These are phyloP conservation scores for Chalara sp. DNA, from an alignment of 2,329 filamentous ascomycete species.

Conservation along the genomic window DNA sequence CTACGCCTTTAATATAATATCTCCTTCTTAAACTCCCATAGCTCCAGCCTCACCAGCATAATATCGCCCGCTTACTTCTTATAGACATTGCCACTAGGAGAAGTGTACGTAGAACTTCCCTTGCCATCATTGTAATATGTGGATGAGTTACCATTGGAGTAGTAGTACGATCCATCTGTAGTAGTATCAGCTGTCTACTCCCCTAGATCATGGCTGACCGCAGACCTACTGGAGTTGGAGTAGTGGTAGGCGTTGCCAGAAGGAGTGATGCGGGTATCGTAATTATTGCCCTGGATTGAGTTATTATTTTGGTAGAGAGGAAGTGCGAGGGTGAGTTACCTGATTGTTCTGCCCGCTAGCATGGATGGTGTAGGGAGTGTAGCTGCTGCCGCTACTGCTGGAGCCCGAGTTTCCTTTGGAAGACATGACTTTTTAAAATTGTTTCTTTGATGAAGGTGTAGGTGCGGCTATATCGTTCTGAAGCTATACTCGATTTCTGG, in stretches of 20 bases:
- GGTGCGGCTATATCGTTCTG: no score
- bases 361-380: constrained; percentile 31
- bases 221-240: constrained; percentile 25
- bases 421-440: neutral
- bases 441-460: no score
- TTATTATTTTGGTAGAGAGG: neutral
- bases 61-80: constrained; percentile 14
- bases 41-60: no score
- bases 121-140: constrained; percentile 60
- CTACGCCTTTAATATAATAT: no score
- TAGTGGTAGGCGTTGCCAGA: neutral
- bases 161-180: constrained; percentile 59
- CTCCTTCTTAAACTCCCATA: no score
- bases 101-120: constrained; percentile 54
- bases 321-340: constrained; percentile 30
- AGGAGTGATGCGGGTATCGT: neutral
- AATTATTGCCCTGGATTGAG: neutral
- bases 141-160: constrained; percentile 61
- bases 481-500: no score
- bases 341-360: constrained; percentile 52
- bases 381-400: constrained; percentile 7
- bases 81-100: constrained; percentile 37
- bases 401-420: neutral
- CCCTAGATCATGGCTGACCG: neutral
- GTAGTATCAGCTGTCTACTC: constrained; percentile 23